Base-by-base conservation (phyloP, 2,329 filamentous ascomycete species). In the Mariannaea sp. region DNA sequence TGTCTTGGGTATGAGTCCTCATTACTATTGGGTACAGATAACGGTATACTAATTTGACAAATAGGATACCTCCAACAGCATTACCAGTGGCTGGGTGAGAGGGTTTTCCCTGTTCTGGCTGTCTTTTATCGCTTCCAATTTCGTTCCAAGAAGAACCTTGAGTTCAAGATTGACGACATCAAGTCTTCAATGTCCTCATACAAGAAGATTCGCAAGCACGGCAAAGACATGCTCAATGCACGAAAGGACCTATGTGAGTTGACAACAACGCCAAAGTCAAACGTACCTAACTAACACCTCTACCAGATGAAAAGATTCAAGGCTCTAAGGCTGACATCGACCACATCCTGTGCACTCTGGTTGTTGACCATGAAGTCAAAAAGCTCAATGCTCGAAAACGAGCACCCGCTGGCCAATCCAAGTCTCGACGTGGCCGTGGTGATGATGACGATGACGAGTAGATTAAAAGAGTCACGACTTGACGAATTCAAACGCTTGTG, bases 51-150 rank as follows among this genome's bases (percentile, higher is more conserved):
- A 38, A 66, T 32, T 48, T 12, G 7, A 12, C 12, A 24, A 45
- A 36, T 30, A 64, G 62, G 47, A 14, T 46, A 55, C 22, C 44
- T 41, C 5, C 49, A 45, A 10, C 22, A 51, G 6, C 48, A 61
- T 13, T 71, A 67, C 45, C 62, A 63, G 32, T 66, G 65, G 45
- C 58, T 73, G 17, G 60, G 62, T 12, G 69, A 73, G 8, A 59
- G 58, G 30, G 70, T 74, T 58, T 73, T 73, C 36, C 71, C 72
- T n/a, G 63, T 74, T 41, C 60, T 75, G 43, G 62, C 73, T 24
- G 65, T 70, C 24, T 74, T 75, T 55, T 74, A 75, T 51, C 72
- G 74, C 56, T 74, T 72, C 56, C 72, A 74, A 43, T 75, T 74
- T 55, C 66, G 71, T 27, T 74, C 69, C 38, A 73, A 72, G 59